Evolutionary conservation across 495 filamentous ascomycete genomes (phyloP).

Genomic region (Neurospora sp.): DNA sequence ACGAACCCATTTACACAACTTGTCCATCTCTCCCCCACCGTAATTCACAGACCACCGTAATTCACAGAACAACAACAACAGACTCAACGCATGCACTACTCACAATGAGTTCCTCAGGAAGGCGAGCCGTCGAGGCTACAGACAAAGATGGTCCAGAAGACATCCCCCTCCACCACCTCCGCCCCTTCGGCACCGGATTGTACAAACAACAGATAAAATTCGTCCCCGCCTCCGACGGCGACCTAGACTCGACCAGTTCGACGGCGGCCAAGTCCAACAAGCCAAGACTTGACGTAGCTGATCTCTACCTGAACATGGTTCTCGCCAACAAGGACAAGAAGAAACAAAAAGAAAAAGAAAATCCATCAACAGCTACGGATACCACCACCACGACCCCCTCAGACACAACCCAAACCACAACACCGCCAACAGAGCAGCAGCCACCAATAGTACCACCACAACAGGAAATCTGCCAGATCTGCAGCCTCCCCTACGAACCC

Average conservation of each 20-base stretch:
- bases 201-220: constrained; percentile 71
- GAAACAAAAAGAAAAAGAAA: background rate
- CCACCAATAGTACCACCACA: background rate
- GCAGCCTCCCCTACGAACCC: constrained; percentile 23
- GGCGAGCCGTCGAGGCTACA: no score
- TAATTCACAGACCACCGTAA: background rate
- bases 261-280: constrained; percentile 7
- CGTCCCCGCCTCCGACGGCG: constrained; percentile 52
- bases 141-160: constrained; percentile 42
- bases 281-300: constrained; percentile 37
- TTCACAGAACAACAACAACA: background rate
- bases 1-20: background rate
- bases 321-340: constrained; percentile 30
- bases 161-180: constrained; percentile 60
- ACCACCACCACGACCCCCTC: background rate
- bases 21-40: background rate
- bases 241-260: constrained; percentile 31
- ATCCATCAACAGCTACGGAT: background rate
- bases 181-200: constrained; percentile 71
- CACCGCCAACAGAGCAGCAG: background rate
- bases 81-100: background rate
- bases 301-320: constrained; percentile 66
- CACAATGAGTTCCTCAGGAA: background rate
- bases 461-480: constrained; percentile 21
- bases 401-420: background rate